Evolutionary conservation across 2,329 filamentous ascomycete genomes (phyloP).

Genomic region (Lanzia echinophila): DNA sequence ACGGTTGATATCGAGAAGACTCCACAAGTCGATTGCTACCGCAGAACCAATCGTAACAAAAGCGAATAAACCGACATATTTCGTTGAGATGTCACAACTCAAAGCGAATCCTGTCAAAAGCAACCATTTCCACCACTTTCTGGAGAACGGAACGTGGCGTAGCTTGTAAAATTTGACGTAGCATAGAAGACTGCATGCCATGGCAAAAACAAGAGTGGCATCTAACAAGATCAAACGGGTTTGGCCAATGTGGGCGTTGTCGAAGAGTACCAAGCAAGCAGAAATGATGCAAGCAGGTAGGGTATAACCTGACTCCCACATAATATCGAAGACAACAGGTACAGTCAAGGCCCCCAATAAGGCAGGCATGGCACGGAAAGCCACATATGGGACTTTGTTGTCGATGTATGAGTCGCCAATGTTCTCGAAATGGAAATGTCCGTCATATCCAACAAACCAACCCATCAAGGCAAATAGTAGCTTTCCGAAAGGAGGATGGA

Average conservation of each 20-base stretch:
- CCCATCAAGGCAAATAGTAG: conserved; percentile 95
- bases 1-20: conserved; percentile 82
- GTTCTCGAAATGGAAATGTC: conserved; percentile 96
- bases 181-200: conserved; percentile 88
- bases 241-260: conserved; percentile 97
- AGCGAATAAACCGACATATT: conserved; percentile 94
- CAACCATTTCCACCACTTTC: conserved; percentile 99
- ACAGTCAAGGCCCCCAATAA: conserved; percentile 88
- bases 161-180: conserved; percentile 99
- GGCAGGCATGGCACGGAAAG: conserved; percentile 88
- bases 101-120: conserved; percentile 88
- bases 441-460: conserved; percentile 96
- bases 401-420: conserved; percentile 97
- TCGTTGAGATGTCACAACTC: conserved; percentile 96
- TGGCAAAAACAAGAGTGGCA: conserved; percentile 87
- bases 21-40: conserved; percentile 92
- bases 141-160: conserved; percentile 77
- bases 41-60: conserved; percentile 96
- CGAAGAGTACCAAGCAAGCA: conserved; percentile 79
- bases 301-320: conserved; percentile 99
- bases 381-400: conserved; percentile 96
- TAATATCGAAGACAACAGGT: conserved; percentile 90
- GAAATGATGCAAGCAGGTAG: conserved; percentile 86
- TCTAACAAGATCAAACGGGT: conserved; percentile 92
- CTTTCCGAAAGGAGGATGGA: conserved; percentile 96